A percentile compares a stretch with the other conserved stretches of the same genome.
phyloP scores from a whole-genome alignment of 805 yeast genomes.

The Hanseniaspora thailandica region DNA sequence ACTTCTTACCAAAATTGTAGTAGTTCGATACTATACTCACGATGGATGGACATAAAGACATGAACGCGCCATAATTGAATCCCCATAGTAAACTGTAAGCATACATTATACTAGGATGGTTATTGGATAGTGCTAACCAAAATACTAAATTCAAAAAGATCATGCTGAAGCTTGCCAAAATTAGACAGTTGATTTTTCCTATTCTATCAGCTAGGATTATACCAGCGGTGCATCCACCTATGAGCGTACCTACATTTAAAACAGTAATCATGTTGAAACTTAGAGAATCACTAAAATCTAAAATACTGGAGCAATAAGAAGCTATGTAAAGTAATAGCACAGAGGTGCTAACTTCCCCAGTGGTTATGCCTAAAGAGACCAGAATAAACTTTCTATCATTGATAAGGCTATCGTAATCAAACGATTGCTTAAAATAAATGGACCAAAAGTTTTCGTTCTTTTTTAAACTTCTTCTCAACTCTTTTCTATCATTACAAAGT shows the following conservation, averaged over 20 bases:
- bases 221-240: constrained; percentile 27
- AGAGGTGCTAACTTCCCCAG: constrained; percentile 43
- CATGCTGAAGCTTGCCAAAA: constrained; percentile 32
- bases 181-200: constrained; percentile 30
- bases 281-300: constrained; percentile 32
- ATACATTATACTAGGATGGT: constrained; percentile 27
- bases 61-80: constrained; percentile 42
- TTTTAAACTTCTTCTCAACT: constrained; percentile 8
- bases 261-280: constrained; percentile 32
- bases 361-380: constrained; percentile 16
- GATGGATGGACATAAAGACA: constrained; percentile 47
- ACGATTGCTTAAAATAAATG: constrained; percentile 21
- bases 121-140: constrained; percentile 32
- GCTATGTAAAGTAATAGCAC: constrained; percentile 44
- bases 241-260: constrained; percentile 25
- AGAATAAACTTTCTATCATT: constrained; percentile 34
- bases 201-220: constrained; percentile 31
- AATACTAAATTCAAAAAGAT: constrained; percentile 32
- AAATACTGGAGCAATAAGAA: constrained; percentile 43
- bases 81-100: constrained; percentile 42
- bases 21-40: constrained; percentile 47
- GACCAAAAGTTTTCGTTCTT: not conserved
- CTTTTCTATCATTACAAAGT: constrained; percentile 30
- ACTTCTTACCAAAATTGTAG: constrained; percentile 42
- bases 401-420: constrained; percentile 32